phyloP scores from a whole-genome alignment of 208 protist species.

The Leptomonas seymouri region DNA sequence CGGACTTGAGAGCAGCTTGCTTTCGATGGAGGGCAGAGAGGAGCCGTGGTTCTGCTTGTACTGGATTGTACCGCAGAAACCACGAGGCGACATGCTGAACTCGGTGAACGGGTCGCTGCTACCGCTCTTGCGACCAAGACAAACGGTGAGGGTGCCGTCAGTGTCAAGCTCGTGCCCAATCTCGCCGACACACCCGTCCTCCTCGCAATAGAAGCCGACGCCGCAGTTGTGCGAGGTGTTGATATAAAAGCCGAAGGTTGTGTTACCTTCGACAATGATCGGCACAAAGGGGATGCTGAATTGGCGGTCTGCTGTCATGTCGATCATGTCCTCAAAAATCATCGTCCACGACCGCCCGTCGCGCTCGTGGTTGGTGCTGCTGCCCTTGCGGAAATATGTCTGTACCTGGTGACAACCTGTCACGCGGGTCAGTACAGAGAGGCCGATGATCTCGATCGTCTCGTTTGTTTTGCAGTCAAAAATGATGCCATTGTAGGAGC shows the following conservation, averaged over 20 bases:
- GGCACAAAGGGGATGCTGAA: slow-evolving; percentile 69
- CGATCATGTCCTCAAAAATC: slow-evolving; percentile 77
- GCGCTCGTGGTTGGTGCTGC: slow-evolving; percentile 63
- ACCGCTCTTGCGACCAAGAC: slow-evolving; percentile 77
- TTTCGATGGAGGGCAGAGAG: slow-evolving; percentile 59
- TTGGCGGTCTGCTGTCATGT: slow-evolving; percentile 63
- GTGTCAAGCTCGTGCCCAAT: slow-evolving; percentile 79
- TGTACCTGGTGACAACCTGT: slow-evolving; percentile 80
- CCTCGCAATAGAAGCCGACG: slow-evolving; percentile 84
- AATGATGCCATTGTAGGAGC: slow-evolving; percentile 91
- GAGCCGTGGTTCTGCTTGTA: slow-evolving; percentile 79
- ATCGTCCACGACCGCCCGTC: slow-evolving; percentile 67
- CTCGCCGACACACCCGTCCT: slow-evolving; percentile 76
- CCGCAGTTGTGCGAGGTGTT: slow-evolving; percentile 91
- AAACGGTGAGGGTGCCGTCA: slow-evolving; percentile 79
- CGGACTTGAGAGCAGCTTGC: slow-evolving; percentile 14
- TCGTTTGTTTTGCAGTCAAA: slow-evolving; percentile 85
- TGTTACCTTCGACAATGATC: slow-evolving; percentile 59
- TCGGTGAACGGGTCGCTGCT: slow-evolving; percentile 78
- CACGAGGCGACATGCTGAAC: slow-evolving; percentile 56
- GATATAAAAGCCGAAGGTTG: slow-evolving; percentile 87
- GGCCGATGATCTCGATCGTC: slow-evolving; percentile 68
- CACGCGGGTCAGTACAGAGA: slow-evolving; percentile 74
- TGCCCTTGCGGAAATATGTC: slow-evolving; percentile 86
- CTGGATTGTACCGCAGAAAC: slow-evolving; percentile 88